phyloP scores from a whole-genome alignment of 2,329 filamentous ascomycete species.

The Phialophora macrospora region DNA sequence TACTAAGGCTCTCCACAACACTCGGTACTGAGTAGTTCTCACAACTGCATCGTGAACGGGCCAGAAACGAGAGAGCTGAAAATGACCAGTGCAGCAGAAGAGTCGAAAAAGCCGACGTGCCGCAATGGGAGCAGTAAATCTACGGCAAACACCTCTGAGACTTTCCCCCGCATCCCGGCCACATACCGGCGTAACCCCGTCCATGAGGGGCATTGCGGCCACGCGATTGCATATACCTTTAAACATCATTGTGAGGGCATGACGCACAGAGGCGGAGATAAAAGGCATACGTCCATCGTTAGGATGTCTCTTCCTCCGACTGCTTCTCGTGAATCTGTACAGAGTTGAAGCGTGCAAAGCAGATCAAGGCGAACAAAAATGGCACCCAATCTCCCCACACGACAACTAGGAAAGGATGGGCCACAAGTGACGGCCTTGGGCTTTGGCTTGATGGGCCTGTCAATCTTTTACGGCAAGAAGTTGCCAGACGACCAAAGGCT shows the following conservation, averaged over 20 bases:
- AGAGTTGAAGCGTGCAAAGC: background rate
- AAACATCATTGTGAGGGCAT: background rate
- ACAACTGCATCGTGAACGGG: no score
- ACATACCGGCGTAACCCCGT: slow-evolving; percentile 7
- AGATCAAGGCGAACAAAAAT: background rate
- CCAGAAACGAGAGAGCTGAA: background rate
- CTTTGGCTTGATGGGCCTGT: slow-evolving; percentile 40
- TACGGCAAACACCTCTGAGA: background rate
- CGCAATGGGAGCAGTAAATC: background rate
- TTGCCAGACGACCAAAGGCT: slow-evolving; percentile 51
- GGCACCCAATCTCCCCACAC: slow-evolving; percentile 25
- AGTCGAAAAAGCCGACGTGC: background rate
- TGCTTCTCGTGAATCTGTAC: background rate
- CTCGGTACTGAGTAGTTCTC: no score
- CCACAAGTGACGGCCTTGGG: slow-evolving; percentile 42
- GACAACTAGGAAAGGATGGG: slow-evolving; percentile 41
- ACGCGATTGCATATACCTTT: background rate
- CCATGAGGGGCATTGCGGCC: slow-evolving; percentile 1
- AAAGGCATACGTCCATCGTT: background rate
- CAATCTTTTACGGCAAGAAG: slow-evolving; percentile 42
- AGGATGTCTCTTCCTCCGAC: background rate
- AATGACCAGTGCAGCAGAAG: background rate
- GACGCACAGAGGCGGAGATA: background rate
- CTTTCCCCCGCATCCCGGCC: background rate
- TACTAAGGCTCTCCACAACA: no score